These are phyloP conservation scores for Fibroporia radiculosa DNA, from an alignment of 768 basidiomycete species.

Conservation along the genomic window DNA sequence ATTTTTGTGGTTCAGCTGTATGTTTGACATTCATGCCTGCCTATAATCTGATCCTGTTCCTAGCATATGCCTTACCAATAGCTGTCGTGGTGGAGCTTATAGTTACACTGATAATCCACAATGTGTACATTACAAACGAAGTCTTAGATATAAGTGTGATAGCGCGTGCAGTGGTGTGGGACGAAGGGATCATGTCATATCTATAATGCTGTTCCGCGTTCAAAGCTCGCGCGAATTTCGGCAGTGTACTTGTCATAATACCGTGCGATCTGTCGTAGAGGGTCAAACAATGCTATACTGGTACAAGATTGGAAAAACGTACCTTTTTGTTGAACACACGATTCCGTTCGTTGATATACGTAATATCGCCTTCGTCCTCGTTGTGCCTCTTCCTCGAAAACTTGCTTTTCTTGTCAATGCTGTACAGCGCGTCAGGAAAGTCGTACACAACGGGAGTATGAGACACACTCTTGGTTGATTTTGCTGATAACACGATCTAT, in stretches of 20 bases:
- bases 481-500: constrained; percentile 88
- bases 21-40: too few species aligned
- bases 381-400: constrained; percentile 86
- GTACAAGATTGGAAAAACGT: constrained; percentile 3
- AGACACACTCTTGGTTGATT: constrained; percentile 88
- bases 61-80: too few species aligned
- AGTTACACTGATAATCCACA: too few species aligned
- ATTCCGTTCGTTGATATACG: constrained; percentile 98
- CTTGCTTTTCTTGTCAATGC: constrained; percentile 84
- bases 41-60: too few species aligned
- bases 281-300: constrained; percentile 5
- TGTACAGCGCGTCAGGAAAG: constrained; percentile 21
- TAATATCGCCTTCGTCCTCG: constrained; percentile 93
- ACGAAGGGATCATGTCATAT: too few species aligned
- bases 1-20: too few species aligned
- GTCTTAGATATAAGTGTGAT: too few species aligned
- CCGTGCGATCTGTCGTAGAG: constrained; percentile 61
- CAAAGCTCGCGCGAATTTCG: constrained; percentile 96
- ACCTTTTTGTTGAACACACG: constrained; percentile 98
- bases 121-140: too few species aligned
- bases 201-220: constrained; percentile 88
- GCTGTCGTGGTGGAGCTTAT: too few species aligned
- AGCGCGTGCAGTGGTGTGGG: too few species aligned
- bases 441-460: neutral
- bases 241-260: constrained; percentile 97